Base-by-base conservation (phyloP, 192 early-diverging fungal genomes). In the Backusella liffmaniae region DNA sequence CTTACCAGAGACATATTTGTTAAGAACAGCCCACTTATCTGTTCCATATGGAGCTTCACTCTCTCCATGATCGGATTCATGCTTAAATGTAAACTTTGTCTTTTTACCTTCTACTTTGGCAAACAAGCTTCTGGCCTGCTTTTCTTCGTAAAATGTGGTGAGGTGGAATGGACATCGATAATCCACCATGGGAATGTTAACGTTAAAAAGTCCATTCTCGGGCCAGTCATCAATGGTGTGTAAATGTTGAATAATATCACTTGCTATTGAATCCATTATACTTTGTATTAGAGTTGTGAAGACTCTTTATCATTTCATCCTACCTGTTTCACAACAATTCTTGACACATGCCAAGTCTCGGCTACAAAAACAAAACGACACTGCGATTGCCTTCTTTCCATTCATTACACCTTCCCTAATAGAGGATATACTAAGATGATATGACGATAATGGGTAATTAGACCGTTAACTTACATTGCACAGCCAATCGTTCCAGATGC, bases 401-500 rank as follows among this genome's bases (percentile, higher is more conserved):
- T 75, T 76, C n/a, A 86, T 36, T 37, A 79, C 71, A 32, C 77
- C 85, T 32, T 86, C 85, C 41, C 78, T 79, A 46, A 72, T 3
- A 2, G 1, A 9, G 10, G 35, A 29, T 46, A 42, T 2, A 10
- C 44, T 39, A 30, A 51, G n/a, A 18, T 16, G 39, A 39, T 49
- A 42, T 15, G 35, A 8, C 13, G 3, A 23, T 44, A 46, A 13
- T 44, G 10, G 13, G 13, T 49, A n/a, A 49, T n/a, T 18, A n/a
- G 5, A 1, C 46, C 4, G 6, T 5, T 44, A 4, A 67, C 67
- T 75, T 70, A 79, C 73, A 86, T 35, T 15, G 85, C 85, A 29
- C 70, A 83, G 32, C 84, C 85, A 70, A 86, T 80, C 13, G 85
- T 86, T 2, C 85, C 85, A 18, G 85, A 86, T 23, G 84, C 70